Evolutionary conservation across 768 basidiomycete species (phyloP), one percentile per base, ranked within the genome.

Genomic region (Auriscalpium microsporum): DNA sequence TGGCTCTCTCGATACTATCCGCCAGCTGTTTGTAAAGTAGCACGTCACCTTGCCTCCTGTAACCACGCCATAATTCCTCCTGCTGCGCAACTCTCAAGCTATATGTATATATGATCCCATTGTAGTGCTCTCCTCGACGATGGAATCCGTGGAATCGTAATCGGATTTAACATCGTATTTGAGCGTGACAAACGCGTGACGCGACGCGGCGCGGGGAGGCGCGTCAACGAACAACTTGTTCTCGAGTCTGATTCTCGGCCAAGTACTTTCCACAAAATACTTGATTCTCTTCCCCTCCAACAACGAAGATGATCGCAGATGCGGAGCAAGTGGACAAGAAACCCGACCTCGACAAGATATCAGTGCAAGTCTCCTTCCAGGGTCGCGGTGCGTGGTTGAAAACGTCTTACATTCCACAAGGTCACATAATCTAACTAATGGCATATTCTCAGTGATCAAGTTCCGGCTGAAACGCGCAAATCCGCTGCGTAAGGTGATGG

Each of bases 161-260:
- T 21, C 21, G 21, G 28, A 28, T 4, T 28, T 28, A 28, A 7
- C 28, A 28, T 28, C 28, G 28, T 28, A 4, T 28, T 28, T 5
- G 40, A 42, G 35, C 37, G 50, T 50, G 50, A 50, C 50, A 35
- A 34, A 9, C 36, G 40, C 42, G 52, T 52, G 52, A 52, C 52
- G 28, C n/a, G 52, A 52, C 52, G 52, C 52, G 52, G 16, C n/a
- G 42, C 19, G 42, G 3, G 42, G 14, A 13, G 19, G 19, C 17
- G 46, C n/a, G 46, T n/a, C 52, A 14, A 14, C 50, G 21, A 37
- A 16, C 50, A 52, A 16, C 19, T 21, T 16, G 3, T 8, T 23
- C n/a, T n/a, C 36, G 13, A 3, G 4, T 35, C 35, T 11, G 13
- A 16, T 50, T 50, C 10, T 10, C n/a, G 17, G 19, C 16, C 50